These are phyloP conservation scores for Tilletia indica DNA, from an alignment of 1,284 basidiomycete genomes.

Conservation along the genomic window DNA sequence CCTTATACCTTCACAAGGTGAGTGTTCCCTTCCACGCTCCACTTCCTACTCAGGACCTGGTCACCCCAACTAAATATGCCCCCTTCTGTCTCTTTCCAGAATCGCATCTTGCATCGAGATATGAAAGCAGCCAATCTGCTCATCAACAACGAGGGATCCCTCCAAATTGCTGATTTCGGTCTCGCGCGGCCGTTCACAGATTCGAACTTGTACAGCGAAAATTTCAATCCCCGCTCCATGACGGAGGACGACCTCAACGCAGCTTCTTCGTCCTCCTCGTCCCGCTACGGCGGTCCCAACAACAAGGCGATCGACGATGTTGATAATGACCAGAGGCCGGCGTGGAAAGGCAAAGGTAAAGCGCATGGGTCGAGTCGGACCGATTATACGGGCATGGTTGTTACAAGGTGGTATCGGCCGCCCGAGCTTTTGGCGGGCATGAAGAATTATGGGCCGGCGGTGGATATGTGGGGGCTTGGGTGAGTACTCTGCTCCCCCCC, in stretches of 20 bases:
- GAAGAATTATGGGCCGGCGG: slow-evolving; percentile 80
- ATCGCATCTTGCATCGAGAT: slow-evolving; percentile 92
- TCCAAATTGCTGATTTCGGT: slow-evolving; percentile 84
- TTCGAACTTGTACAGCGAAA: slow-evolving; percentile 16
- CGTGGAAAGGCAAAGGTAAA: slow-evolving; percentile 4
- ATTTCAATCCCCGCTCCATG: neutral
- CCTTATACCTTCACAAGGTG: slow-evolving; percentile 89
- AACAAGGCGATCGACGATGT: neutral
- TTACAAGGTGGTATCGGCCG: slow-evolving; percentile 98
- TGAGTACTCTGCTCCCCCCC: slow-evolving; percentile 59
- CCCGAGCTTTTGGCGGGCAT: slow-evolving; percentile 90
- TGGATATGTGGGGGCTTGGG: slow-evolving; percentile 99
- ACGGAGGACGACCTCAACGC: too few species aligned
- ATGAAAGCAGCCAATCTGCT: slow-evolving; percentile 98
- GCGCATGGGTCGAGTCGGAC: slow-evolving; percentile 4
- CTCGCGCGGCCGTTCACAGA: slow-evolving; percentile 68
- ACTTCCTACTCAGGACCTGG: too few species aligned
- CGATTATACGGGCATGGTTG: slow-evolving; percentile 92
- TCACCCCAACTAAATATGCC: too few species aligned
- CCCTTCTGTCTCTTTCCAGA: slow-evolving; percentile 61
- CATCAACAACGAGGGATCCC: slow-evolving; percentile 68
- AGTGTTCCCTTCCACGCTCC: slow-evolving; percentile 37
- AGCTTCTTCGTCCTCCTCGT: too few species aligned
- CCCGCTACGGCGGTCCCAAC: neutral
- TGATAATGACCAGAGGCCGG: neutral